Evolutionary conservation across 2,329 filamentous ascomycete genomes (phyloP), one percentile per base, ranked within the genome.

Genomic region (Diaporthe sp.): DNA sequence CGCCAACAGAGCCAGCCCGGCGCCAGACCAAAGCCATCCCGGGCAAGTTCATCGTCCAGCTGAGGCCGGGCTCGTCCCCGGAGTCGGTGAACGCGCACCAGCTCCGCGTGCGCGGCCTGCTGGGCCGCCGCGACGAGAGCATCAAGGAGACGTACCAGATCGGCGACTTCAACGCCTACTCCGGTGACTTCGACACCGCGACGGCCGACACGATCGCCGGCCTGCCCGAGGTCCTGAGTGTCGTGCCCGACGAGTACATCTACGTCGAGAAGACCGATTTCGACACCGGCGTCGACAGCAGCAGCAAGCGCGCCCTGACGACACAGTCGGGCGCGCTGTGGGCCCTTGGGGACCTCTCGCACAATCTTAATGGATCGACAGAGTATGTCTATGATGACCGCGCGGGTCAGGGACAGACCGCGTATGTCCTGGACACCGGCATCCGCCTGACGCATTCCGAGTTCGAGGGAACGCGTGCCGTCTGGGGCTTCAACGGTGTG

Each of bases 71-170:
- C 30, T 25, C 61, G 22, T 66, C 61, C 2, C 42, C 61, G 28
- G 61, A 66, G 30, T 66, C 61, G 19, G 61, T 66, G 30, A 50
- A 42, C 1, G 61, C 61, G 17, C 61, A 66, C 2, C 61, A 66
- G 42, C 61, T 66, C 19, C 61, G 61, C 28, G 61, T 66, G 42
- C 61, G 61, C 1, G 61, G 61, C 10, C 42, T 66, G 12, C 45
- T 66, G 42, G 61, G 10, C 61, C 61, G 61, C 0, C 61, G 61
- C 10, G 61, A 66, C 22, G 61, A 66, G 30, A 50, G 61, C 61
- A 66, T 66, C 42, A 66, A 66, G 30, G 61, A 66, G 42, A 66
- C 61, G 61, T 66, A 50, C 61, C 42, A 66, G 42, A 66, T 66
- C 13, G 61, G 61, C 19, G 61, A 66, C 61, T 66, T 66, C 61